Conservation (phyloP, 2,329 filamentous ascomycete species). For the Ophiostoma sp. region DNA sequence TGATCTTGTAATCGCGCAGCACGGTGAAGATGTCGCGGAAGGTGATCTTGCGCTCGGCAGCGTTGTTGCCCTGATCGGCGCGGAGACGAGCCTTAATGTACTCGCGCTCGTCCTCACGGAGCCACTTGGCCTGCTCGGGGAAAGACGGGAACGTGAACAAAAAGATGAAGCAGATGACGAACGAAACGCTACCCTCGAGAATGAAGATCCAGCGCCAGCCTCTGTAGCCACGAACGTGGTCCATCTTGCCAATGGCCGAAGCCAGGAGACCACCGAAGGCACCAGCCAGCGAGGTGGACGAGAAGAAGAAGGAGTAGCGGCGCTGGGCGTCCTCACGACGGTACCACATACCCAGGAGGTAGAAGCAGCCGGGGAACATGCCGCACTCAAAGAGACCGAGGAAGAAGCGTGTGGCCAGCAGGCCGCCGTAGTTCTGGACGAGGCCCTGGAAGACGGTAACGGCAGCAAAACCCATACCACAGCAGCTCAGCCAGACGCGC, state of each 20-base stretch:
- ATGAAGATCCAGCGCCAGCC: slow-evolving; percentile 88
- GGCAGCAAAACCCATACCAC: slow-evolving; percentile 68
- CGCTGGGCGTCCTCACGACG: slow-evolving; percentile 83
- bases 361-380: slow-evolving; percentile 74
- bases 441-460: slow-evolving; percentile 38
- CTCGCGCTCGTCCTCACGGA: slow-evolving; percentile 65
- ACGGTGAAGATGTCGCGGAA: slow-evolving; percentile 60
- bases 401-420: slow-evolving; percentile 43
- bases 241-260: slow-evolving; percentile 86
- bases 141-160: slow-evolving; percentile 73
- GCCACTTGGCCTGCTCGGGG: slow-evolving; percentile 72
- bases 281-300: slow-evolving; percentile 73
- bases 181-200: slow-evolving; percentile 67
- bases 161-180: slow-evolving; percentile 60
- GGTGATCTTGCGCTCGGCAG: slow-evolving; percentile 61
- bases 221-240: slow-evolving; percentile 63
- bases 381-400: slow-evolving; percentile 53
- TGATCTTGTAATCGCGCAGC: slow-evolving; percentile 72
- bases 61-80: slow-evolving; percentile 68
- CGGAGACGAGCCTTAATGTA: slow-evolving; percentile 67
- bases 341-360: slow-evolving; percentile 88
- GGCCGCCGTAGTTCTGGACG: slow-evolving; percentile 37
- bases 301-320: slow-evolving; percentile 93
- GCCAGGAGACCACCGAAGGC: slow-evolving; percentile 87
- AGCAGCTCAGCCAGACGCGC: slow-evolving; percentile 74